Conservation (phyloP, 352 stramenopile genomes). For the Halophytophthora polymorphica region DNA sequence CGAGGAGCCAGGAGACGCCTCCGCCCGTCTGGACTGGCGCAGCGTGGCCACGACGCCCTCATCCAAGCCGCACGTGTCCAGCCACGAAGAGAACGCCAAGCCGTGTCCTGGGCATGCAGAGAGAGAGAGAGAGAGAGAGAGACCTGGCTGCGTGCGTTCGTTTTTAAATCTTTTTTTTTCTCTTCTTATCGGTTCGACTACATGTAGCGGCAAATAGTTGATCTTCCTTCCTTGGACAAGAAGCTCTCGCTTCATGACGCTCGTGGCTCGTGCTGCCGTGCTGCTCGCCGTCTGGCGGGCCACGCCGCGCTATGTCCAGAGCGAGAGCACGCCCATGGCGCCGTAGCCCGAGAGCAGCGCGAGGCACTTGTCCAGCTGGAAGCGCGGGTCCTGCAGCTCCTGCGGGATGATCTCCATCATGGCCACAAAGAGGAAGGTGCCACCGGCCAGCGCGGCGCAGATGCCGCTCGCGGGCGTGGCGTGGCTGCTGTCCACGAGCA, state of each 20-base stretch:
- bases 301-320: slow-evolving; percentile 49
- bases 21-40: too few relatives aligned
- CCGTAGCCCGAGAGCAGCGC: slow-evolving; percentile 57
- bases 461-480: slow-evolving; percentile 54
- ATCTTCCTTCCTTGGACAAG: too few relatives aligned
- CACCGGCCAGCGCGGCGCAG: slow-evolving; percentile 70
- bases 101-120: neutral
- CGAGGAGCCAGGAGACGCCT: neutral
- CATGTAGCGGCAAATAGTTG: neutral
- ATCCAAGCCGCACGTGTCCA: too few relatives aligned
- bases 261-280: too few relatives aligned
- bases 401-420: slow-evolving; percentile 83
- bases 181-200: slow-evolving; percentile 24
- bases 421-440: slow-evolving; percentile 80
- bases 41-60: too few relatives aligned
- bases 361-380: slow-evolving; percentile 48
- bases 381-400: slow-evolving; percentile 57
- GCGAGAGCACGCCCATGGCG: slow-evolving; percentile 62
- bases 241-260: too few relatives aligned
- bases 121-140: slow-evolving; percentile 4
- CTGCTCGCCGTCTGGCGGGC: too few relatives aligned
- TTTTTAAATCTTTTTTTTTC: slow-evolving; percentile 23
- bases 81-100: too few relatives aligned
- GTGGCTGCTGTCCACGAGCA: slow-evolving; percentile 42
- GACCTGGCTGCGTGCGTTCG: slow-evolving; percentile 9